phyloP scores from a whole-genome alignment of 208 protist genomes.

The Trypanosomatidae sp. region DNA sequence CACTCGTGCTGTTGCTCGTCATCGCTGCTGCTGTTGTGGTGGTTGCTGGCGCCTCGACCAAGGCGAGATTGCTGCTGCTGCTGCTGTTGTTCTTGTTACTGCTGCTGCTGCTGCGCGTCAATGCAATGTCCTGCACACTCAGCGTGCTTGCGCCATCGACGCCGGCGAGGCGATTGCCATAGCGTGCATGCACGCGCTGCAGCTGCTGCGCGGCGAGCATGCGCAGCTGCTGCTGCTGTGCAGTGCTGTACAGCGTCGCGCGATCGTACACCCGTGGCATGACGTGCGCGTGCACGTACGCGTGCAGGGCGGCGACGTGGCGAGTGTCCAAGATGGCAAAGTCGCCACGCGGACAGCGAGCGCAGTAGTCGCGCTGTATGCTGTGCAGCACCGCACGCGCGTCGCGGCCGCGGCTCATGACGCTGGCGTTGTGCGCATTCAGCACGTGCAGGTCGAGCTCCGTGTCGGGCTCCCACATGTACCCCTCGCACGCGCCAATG shows the following conservation, averaged over 20 bases:
- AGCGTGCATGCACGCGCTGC: no score
- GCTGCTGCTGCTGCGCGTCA: no score
- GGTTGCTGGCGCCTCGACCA: no score
- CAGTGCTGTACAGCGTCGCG: slow-evolving; percentile 46
- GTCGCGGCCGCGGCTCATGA: slow-evolving; percentile 52
- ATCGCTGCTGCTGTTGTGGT: no score
- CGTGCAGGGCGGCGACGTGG: slow-evolving; percentile 39
- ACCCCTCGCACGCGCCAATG: slow-evolving; percentile 74
- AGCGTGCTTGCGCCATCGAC: no score
- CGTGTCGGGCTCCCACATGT: slow-evolving; percentile 76
- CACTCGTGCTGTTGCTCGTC: no score
- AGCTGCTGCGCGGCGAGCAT: slow-evolving; percentile 40
- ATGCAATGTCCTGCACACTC: no score
- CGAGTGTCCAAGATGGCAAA: slow-evolving; percentile 65
- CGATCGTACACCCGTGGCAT: slow-evolving; percentile 68
- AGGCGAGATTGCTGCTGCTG: no score
- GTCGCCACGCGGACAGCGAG: slow-evolving; percentile 42
- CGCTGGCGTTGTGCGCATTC: slow-evolving; percentile 62
- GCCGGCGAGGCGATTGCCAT: no score
- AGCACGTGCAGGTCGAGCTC: slow-evolving; percentile 69
- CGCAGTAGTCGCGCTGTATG: slow-evolving; percentile 66
- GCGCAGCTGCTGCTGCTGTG: slow-evolving; percentile 37
- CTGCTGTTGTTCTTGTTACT: no score
- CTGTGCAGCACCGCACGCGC: slow-evolving; percentile 37
- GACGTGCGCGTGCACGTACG: slow-evolving; percentile 47